phyloP scores from a whole-genome alignment of 2,329 filamentous ascomycete genomes.

The Lecanicillium sp. region DNA sequence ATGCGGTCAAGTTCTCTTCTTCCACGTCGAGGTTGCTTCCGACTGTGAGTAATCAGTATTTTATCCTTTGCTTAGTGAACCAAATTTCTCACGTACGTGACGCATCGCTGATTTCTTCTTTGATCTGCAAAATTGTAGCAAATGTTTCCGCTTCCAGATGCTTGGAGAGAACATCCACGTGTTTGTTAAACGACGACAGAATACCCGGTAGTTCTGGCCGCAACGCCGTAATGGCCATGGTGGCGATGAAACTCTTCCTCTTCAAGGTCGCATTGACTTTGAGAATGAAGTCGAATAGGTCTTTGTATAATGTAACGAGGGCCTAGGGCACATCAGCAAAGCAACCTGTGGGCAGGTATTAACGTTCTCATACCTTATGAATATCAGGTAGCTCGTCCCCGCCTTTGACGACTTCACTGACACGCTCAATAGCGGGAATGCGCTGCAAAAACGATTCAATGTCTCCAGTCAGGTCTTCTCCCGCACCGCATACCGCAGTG shows the following conservation, averaged over 20 bases:
- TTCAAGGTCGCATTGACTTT: conserved; percentile 2
- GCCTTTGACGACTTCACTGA: conserved; percentile 1
- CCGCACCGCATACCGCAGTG: conserved; percentile 12
- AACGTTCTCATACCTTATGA: background rate
- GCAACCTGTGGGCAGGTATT: background rate
- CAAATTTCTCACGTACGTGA: background rate
- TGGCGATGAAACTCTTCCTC: background rate
- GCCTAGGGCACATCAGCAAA: conserved; percentile 7
- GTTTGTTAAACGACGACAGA: background rate
- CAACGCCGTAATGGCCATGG: background rate
- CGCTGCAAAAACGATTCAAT: conserved; percentile 8
- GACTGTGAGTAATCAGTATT: too few species aligned
- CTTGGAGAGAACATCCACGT: background rate
- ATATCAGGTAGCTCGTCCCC: background rate
- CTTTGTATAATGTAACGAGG: conserved; percentile 8
- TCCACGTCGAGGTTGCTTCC: conserved; percentile 11
- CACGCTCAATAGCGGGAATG: conserved; percentile 9
- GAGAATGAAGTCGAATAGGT: conserved; percentile 11
- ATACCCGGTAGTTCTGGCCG: background rate
- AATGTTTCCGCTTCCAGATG: conserved; percentile 3
- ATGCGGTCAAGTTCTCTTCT: conserved; percentile 4
- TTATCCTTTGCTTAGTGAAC: background rate
- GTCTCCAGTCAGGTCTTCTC: conserved; percentile 4
- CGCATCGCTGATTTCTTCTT: background rate
- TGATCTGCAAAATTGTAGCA: conserved; percentile 8